These are phyloP conservation scores for Phytopythium oedochilum DNA, from an alignment of 352 stramenopile species.

Conservation along the genomic window DNA sequence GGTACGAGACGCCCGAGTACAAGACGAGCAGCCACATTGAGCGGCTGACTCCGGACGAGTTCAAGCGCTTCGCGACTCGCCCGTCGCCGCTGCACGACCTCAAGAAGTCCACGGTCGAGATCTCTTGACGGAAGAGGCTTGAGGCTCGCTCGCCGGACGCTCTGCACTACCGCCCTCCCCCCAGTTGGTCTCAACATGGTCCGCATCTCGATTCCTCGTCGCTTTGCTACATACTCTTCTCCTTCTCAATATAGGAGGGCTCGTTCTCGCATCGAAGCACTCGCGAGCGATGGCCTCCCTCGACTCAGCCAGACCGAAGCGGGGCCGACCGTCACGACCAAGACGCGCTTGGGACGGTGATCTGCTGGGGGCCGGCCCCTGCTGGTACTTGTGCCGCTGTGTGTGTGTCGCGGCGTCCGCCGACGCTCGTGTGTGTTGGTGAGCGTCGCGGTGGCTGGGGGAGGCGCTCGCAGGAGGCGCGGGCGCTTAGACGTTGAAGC, in stretches of 20 bases:
- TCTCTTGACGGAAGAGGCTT: too few species aligned
- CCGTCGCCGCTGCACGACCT: conserved; percentile 51
- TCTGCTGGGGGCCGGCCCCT: not conserved
- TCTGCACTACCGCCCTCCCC: too few species aligned
- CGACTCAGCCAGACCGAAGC: not conserved
- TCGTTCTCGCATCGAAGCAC: not conserved
- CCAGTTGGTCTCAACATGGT: not conserved
- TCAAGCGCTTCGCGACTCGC: conserved; percentile 40
- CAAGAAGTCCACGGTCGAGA: conserved; percentile 69
- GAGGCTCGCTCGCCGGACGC: too few species aligned
- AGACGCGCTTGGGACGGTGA: not conserved
- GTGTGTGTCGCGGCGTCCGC: not conserved
- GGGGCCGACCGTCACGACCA: not conserved
- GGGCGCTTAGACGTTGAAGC: conserved; percentile 95
- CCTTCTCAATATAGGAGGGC: not conserved
- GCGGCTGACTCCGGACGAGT: conserved; percentile 47
- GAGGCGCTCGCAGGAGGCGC: conserved; percentile 1
- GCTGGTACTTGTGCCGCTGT: not conserved
- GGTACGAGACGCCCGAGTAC: conserved; percentile 64
- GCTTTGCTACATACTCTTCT: not conserved
- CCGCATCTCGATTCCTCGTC: not conserved
- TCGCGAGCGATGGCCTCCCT: not conserved
- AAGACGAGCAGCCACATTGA: conserved; percentile 64
- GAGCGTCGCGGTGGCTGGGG: conserved; percentile 1
- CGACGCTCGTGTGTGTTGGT: conserved; percentile 2